Conservation (phyloP, 2,329 filamentous ascomycete genomes). For the Talaromyces sp. region DNA sequence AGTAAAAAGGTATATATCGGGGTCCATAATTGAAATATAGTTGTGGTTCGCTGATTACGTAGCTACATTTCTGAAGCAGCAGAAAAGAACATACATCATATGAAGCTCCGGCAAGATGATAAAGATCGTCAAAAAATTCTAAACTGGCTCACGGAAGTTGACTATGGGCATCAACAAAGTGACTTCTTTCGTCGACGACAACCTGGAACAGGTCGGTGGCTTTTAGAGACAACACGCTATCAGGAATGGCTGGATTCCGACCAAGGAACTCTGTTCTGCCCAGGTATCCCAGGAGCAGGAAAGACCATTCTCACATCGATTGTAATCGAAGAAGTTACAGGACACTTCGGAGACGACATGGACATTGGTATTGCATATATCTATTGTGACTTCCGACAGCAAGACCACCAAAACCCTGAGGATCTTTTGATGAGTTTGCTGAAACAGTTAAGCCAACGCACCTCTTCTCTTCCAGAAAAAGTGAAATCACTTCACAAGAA, state of each 20-base stretch:
- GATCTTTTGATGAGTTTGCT: slow-evolving; percentile 30
- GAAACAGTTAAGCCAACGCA: slow-evolving; percentile 30
- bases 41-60: neutral
- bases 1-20: neutral
- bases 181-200: slow-evolving; percentile 11
- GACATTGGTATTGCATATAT: slow-evolving; percentile 37
- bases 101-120: neutral
- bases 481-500: slow-evolving; percentile 24
- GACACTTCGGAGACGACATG: slow-evolving; percentile 10
- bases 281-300: slow-evolving; percentile 45
- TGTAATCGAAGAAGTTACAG: slow-evolving; percentile 35
- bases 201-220: slow-evolving; percentile 14
- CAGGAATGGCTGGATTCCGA: slow-evolving; percentile 6
- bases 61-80: neutral
- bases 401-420: slow-evolving; percentile 31
- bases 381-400: slow-evolving; percentile 39
- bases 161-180: slow-evolving; percentile 12
- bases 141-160: slow-evolving; percentile 11
- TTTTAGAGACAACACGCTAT: slow-evolving; percentile 12
- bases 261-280: slow-evolving; percentile 38
- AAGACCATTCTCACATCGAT: slow-evolving; percentile 45
- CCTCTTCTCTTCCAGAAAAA: slow-evolving; percentile 16
- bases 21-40: neutral
- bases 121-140: slow-evolving; percentile 8
- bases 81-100: neutral